Base-by-base conservation (phyloP, 768 basidiomycete species). In the Strobilomyces dryophilus region DNA sequence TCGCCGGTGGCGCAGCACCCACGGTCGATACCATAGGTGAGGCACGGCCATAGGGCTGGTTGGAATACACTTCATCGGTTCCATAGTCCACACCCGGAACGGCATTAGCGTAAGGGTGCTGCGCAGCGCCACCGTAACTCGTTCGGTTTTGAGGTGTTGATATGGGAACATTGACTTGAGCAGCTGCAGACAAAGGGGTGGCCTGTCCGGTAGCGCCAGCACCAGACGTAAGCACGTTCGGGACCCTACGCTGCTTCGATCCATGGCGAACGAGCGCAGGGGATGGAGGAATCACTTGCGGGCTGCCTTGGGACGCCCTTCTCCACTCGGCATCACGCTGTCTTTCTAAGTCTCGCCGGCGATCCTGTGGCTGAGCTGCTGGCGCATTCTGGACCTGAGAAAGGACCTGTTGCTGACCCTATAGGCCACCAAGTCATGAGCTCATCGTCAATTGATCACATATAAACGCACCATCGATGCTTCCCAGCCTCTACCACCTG, bases 401-500 rank as follows among this genome's bases (percentile, higher is more conserved):
- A 26, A 85, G 70, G 48, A 85, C 79, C 61, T 85, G 83, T 61
- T 76, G 83, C 68, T 85, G 82, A 49, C 79, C 79, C 82, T 85
- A 58, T 27, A 39, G 24, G 14, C 42, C 45, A 20, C 45, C 44
- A 40, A 47, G 44, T 45, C 35, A 26, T 66, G 35, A 62, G 56
- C 27, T 41, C 26, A 47, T 35, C 17, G 26, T 18, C 42, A 43
- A 37, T 21, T 42, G 37, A 45, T 35, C 45, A 18, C 29, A 41
- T 34, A 37, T 27, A 37, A n/a, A 79, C 84, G 59, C 63, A 91
- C 90, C 69, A 81, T 71, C 36, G 85, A 84, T 43, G 80, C 80
- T 72, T 98, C 94, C 95, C 95, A 98, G 49, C 95, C 95, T 73
- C 89, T 89, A 44, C 94, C 95, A 60, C 85, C 88, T 90, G 62